Percentiles rank a stretch among this genome's conserved stretches.
phyloP scores from a whole-genome alignment of 2,329 filamentous ascomycete genomes.

The Epichloe hybrida region DNA sequence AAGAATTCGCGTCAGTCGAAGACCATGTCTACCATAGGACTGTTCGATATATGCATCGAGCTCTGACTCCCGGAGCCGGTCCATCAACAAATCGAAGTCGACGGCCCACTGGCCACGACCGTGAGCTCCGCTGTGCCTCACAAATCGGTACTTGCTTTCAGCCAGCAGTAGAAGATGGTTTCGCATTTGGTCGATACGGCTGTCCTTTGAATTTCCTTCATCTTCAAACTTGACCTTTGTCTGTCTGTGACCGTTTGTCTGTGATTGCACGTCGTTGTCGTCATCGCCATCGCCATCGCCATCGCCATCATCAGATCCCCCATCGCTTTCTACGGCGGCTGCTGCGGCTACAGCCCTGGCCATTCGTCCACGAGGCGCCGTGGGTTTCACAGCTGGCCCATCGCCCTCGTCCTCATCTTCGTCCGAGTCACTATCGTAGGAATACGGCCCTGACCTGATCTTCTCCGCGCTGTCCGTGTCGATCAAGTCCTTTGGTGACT shows the following conservation, averaged over 20 bases:
- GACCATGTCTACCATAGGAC: conserved; percentile 60
- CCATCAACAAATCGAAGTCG: conserved; percentile 62
- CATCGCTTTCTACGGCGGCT: conserved; percentile 11
- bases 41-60: conserved; percentile 71
- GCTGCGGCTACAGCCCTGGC: conserved; percentile 4
- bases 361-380: conserved; percentile 4
- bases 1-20: conserved; percentile 76
- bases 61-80: conserved; percentile 59
- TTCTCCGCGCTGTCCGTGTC: conserved; percentile 35
- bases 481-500: conserved; percentile 32
- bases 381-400: not conserved
- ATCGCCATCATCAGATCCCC: conserved; percentile 19
- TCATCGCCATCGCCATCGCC: not conserved
- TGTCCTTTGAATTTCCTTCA: conserved; percentile 24
- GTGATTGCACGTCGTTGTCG: conserved; percentile 10
- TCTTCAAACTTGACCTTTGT: conserved; percentile 41
- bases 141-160: conserved; percentile 55
- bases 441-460: conserved; percentile 25
- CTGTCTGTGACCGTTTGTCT: conserved; percentile 22
- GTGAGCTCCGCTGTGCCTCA: conserved; percentile 49
- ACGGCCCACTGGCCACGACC: conserved; percentile 68
- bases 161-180: conserved; percentile 61
- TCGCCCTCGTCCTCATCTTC: conserved; percentile 21
- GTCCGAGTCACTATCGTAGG: conserved; percentile 20
- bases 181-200: conserved; percentile 46